These are phyloP conservation scores for Persicaria maculosa DNA, from an alignment of 148 eudicot genomes.

Conservation along the genomic window DNA sequence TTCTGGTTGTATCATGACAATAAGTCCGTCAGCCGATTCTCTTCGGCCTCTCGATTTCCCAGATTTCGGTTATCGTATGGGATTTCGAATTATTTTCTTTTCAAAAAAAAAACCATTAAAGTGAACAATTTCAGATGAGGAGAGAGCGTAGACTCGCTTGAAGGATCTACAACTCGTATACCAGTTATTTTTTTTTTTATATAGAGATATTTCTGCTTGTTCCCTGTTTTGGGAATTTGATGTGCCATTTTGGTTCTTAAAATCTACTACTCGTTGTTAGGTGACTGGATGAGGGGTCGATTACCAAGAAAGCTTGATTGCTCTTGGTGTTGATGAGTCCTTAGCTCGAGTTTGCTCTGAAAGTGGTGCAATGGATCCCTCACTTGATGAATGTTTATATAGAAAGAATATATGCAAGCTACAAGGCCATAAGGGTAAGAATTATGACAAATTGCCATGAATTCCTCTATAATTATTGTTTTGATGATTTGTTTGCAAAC, in stretches of 20 bases:
- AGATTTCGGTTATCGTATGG: no score
- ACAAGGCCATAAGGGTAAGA: conserved; percentile 80
- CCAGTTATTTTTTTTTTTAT: no score
- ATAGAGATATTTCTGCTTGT: neutral
- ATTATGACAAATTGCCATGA: neutral
- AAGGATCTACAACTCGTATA: no score
- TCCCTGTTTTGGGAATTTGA: neutral
- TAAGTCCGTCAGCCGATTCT: no score
- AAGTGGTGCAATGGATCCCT: conserved; percentile 99
- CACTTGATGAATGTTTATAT: conserved; percentile 97
- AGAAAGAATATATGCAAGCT: conserved; percentile 98
- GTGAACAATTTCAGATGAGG: no score
- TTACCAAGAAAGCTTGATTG: conserved; percentile 87
- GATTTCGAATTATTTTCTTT: no score
- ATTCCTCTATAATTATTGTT: neutral
- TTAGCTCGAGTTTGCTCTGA: conserved; percentile 99
- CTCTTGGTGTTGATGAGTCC: conserved; percentile 94
- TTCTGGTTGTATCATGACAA: no score
- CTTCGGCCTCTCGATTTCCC: no score
- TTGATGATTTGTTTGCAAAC: neutral
- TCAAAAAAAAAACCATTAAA: no score
- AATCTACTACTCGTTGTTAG: conserved; percentile 29
- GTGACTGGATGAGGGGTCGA: conserved; percentile 98
- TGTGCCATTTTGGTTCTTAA: neutral
- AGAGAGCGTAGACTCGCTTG: no score